phyloP scores from a whole-genome alignment of 129 eudicot species.

The Lactuca sativa region DNA sequence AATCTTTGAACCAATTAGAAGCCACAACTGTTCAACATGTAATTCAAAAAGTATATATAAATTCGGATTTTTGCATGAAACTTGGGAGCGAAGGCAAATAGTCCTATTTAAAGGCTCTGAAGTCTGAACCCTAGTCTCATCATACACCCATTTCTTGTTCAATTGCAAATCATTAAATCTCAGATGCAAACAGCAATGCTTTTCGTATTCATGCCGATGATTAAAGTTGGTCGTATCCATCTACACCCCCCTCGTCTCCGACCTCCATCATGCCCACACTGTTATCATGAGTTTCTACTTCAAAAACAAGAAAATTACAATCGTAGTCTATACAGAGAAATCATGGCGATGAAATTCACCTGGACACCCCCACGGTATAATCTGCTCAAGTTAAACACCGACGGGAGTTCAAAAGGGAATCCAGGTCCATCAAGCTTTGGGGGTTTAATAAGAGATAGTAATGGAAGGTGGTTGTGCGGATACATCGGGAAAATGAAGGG shows the following conservation, averaged over 20 bases:
- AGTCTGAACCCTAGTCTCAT: too few species aligned
- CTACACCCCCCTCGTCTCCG: background rate
- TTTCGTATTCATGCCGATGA: background rate
- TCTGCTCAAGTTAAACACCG: slow-evolving; percentile 22
- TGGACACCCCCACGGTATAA: background rate
- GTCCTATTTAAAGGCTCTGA: too few species aligned
- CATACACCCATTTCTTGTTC: too few species aligned
- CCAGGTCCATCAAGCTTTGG: slow-evolving; percentile 24
- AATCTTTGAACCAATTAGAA: too few species aligned
- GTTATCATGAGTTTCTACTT: background rate
- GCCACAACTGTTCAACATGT: too few species aligned
- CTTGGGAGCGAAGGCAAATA: too few species aligned
- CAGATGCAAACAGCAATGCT: too few species aligned
- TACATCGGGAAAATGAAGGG: slow-evolving; percentile 27
- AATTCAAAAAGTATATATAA: too few species aligned
- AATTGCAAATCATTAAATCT: too few species aligned
- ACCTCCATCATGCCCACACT: background rate
- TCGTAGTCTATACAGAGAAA: background rate
- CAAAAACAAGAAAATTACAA: background rate
- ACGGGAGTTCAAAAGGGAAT: slow-evolving; percentile 28
- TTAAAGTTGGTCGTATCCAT: background rate
- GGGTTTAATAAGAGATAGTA: slow-evolving; percentile 15
- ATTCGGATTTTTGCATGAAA: too few species aligned
- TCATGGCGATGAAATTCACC: background rate
- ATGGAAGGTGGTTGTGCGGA: slow-evolving; percentile 19